These are phyloP conservation scores for Filobasidium uniguttulatum DNA, from an alignment of 1,284 basidiomycete genomes.

Conservation along the genomic window DNA sequence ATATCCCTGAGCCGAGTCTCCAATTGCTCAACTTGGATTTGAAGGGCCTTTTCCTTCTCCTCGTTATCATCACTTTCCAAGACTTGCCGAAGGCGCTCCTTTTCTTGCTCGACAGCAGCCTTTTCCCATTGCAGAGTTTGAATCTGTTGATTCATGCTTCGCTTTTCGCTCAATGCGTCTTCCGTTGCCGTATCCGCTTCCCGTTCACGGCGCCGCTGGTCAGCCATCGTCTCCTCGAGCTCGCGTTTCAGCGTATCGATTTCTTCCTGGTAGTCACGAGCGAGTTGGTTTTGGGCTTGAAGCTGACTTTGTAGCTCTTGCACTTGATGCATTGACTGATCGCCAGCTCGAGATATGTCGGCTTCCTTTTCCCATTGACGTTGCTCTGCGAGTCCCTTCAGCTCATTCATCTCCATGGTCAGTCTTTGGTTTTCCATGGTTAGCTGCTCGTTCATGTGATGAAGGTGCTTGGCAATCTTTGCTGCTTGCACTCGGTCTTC, in stretches of 20 bases:
- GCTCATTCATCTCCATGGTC: not conserved
- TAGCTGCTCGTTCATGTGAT: slow-evolving; percentile 34
- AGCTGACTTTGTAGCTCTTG: slow-evolving; percentile 8
- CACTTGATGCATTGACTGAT: slow-evolving; percentile 5
- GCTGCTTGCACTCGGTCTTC: slow-evolving; percentile 28
- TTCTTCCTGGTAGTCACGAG: not conserved
- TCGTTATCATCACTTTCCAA: slow-evolving; percentile 9
- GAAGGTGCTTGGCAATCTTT: slow-evolving; percentile 36
- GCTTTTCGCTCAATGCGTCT: slow-evolving; percentile 8
- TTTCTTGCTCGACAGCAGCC: slow-evolving; percentile 7
- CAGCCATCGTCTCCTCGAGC: not conserved
- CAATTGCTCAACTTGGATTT: slow-evolving; percentile 1
- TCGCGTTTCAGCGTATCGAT: not conserved
- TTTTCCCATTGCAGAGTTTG: slow-evolving; percentile 13
- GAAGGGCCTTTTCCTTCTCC: slow-evolving; percentile 8
- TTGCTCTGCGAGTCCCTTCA: not conserved
- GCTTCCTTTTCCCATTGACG: slow-evolving; percentile 7
- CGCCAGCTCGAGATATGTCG: not conserved
- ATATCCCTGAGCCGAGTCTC: slow-evolving; percentile 2
- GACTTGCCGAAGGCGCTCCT: slow-evolving; percentile 6
- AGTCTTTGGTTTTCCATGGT: slow-evolving; percentile 19
- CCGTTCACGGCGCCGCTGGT: not conserved
- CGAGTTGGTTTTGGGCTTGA: not conserved
- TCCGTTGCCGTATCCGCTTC: slow-evolving; percentile 4
- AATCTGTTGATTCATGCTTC: slow-evolving; percentile 6